Evolutionary conservation across 2,329 filamentous ascomycete species (phyloP).

Genomic region (Paracamarosporium sp.): DNA sequence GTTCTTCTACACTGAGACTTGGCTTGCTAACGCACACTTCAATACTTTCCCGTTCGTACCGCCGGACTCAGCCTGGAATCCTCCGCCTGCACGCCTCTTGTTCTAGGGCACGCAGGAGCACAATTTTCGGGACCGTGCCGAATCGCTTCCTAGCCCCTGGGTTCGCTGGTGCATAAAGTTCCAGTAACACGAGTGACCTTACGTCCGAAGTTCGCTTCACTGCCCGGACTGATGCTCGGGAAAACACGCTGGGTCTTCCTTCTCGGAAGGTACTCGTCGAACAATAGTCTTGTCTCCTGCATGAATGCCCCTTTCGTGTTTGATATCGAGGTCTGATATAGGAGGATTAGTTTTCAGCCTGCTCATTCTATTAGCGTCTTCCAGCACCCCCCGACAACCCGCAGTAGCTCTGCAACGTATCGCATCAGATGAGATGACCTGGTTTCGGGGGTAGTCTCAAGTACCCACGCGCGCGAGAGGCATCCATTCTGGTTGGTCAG

Average conservation of each 20-base stretch:
- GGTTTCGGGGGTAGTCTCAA: neutral
- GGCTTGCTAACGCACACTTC: neutral
- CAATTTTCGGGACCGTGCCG: neutral
- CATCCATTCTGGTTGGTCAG: neutral
- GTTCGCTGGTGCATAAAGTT: neutral
- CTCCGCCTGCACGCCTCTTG: conserved; percentile 1
- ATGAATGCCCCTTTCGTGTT: conserved; percentile 4
- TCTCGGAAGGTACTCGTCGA: neutral
- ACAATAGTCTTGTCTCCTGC: neutral
- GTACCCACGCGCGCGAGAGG: neutral
- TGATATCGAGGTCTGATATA: conserved; percentile 2
- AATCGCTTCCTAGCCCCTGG: neutral
- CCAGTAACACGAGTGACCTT: neutral
- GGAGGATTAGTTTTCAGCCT: neutral
- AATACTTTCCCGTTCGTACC: neutral
- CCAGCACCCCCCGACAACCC: neutral
- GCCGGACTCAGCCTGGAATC: conserved; percentile 4
- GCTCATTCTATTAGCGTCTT: neutral
- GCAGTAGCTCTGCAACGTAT: conserved; percentile 1
- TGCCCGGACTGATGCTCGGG: neutral
- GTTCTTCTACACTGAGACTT: neutral
- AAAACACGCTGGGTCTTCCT: neutral
- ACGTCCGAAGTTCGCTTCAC: neutral
- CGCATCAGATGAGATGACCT: conserved; percentile 3
- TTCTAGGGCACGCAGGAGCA: neutral